Conservation (phyloP, 176 grass and related monocot genomes). For the Aegilops bicornis region DNA sequence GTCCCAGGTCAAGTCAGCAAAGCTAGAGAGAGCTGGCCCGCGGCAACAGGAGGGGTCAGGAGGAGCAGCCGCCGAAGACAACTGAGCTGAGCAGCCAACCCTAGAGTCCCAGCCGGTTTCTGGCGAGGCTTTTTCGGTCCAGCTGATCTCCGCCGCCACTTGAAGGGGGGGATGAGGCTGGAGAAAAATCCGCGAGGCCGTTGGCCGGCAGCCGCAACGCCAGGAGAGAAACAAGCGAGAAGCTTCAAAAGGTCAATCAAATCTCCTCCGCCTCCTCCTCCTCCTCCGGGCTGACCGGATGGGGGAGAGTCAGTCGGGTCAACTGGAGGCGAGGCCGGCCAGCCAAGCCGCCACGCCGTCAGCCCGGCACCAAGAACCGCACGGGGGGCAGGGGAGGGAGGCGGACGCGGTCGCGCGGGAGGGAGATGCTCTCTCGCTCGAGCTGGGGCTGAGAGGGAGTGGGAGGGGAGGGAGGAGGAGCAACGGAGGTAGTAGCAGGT, state of each 20-base stretch:
- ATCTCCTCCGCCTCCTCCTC: neutral
- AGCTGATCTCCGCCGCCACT: neutral
- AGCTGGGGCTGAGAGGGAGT: neutral
- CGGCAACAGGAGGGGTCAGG: neutral
- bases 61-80: neutral
- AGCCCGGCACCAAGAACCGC: slow-evolving; percentile 10
- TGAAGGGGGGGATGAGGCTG: neutral
- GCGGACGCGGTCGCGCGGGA: neutral
- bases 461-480: neutral
- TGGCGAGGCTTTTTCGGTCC: neutral
- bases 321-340: neutral
- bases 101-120: neutral
- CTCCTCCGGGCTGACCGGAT: neutral
- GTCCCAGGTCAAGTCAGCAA: neutral
- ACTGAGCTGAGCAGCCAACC: neutral
- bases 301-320: neutral
- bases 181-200: neutral
- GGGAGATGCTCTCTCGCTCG: neutral
- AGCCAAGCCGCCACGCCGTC: slow-evolving; percentile 5
- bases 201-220: neutral
- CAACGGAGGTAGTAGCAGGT: neutral
- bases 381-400: neutral
- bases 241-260: slow-evolving; percentile 17
- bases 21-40: neutral
- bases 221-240: slow-evolving; percentile 8